Evolutionary conservation across 2,329 filamentous ascomycete genomes (phyloP).

Genomic region (Gnomoniopsis sp.): DNA sequence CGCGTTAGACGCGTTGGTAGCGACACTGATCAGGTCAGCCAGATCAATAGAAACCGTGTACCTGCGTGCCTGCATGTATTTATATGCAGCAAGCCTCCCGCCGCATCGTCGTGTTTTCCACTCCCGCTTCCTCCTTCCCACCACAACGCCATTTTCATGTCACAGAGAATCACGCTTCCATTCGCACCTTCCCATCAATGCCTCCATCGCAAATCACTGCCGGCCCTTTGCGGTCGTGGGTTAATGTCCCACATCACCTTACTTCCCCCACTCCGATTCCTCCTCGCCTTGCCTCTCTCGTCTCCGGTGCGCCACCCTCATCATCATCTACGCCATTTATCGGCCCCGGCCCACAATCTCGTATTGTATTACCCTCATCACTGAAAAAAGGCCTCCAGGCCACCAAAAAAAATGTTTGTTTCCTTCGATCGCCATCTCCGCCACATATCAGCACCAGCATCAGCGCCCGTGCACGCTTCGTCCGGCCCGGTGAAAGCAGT

Average conservation of each 20-base stretch:
- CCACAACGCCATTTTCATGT: background rate
- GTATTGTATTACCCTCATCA: no score
- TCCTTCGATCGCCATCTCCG: background rate
- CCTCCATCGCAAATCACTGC: background rate
- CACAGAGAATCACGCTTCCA: background rate
- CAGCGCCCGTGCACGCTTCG: background rate
- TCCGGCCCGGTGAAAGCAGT: background rate
- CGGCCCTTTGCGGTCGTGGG: slow-evolving; percentile 3
- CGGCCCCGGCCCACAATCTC: no score
- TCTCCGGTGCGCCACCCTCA: background rate
- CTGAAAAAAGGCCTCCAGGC: background rate
- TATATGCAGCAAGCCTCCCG: background rate
- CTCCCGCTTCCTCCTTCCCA: background rate
- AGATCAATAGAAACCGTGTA: no score
- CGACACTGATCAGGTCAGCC: no score
- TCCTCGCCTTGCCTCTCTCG: background rate
- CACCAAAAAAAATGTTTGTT: slow-evolving; percentile 3
- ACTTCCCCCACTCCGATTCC: background rate
- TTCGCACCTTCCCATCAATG: background rate
- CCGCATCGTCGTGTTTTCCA: background rate
- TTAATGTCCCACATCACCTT: background rate
- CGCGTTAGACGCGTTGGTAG: no score
- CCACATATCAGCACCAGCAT: background rate
- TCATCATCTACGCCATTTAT: no score
- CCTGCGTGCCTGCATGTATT: no score